Conservation (phyloP, 140 eudicot species). For the Oenanthe javanica region DNA sequence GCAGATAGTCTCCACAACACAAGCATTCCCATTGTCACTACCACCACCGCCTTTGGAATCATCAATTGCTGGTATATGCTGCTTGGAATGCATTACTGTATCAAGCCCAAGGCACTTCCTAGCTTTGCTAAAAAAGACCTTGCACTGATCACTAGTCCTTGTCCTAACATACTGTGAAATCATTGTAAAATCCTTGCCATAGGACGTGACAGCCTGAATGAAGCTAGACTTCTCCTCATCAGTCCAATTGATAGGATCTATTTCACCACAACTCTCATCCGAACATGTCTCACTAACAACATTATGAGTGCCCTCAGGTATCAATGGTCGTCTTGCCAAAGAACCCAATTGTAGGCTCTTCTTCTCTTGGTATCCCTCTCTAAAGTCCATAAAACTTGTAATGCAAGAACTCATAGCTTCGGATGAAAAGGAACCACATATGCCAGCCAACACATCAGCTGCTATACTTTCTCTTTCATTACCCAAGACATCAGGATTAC, state of each 20-base stretch:
- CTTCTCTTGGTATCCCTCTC: constrained; percentile 40
- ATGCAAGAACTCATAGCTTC: constrained; percentile 91
- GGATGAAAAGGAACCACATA: constrained; percentile 79
- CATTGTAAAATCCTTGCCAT: constrained; percentile 70
- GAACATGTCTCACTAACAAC: constrained; percentile 65
- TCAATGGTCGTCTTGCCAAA: constrained; percentile 26
- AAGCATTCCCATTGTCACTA: constrained; percentile 55
- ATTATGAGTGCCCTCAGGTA: constrained; percentile 44
- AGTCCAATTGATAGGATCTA: constrained; percentile 66
- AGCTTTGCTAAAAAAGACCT: constrained; percentile 69
- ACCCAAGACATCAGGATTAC: constrained; percentile 24
- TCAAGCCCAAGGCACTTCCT: constrained; percentile 76
- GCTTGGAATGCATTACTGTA: constrained; percentile 20
- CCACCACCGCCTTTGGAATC: constrained; percentile 62
- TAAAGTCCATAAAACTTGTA: constrained; percentile 64
- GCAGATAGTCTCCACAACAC: constrained; percentile 47
- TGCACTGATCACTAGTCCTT: constrained; percentile 64
- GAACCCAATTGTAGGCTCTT: constrained; percentile 32
- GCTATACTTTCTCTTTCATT: constrained; percentile 76
- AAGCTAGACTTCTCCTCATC: constrained; percentile 77
- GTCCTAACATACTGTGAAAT: constrained; percentile 58
- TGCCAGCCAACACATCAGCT: constrained; percentile 89
- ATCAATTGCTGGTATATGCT: constrained; percentile 16
- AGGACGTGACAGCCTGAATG: constrained; percentile 50
- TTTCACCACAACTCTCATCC: constrained; percentile 78